Evolutionary conservation across 73 alveolate species (phyloP), one percentile per base, ranked within the genome.

Genomic region (Stentor coeruleus): DNA sequence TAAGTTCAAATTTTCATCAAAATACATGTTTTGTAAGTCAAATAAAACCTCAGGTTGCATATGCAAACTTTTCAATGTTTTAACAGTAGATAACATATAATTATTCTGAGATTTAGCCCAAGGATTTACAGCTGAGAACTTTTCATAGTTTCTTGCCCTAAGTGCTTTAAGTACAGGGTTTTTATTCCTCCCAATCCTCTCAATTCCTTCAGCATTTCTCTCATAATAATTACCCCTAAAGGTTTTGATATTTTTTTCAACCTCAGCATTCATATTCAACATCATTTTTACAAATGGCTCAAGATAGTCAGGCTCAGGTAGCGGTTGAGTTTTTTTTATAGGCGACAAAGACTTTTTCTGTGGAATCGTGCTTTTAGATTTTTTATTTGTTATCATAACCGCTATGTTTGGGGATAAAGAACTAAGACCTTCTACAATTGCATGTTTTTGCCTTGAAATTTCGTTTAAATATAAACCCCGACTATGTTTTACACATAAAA

Each of bases 91-190:
- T 31, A 66, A 33, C 20, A 33, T 31, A 33, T 20, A 1, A 20
- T 57, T 31, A 20, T 57, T n/a, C 1, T 66, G 37, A 14, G n/a
- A 20, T 1, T 20, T 40, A 28, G n/a, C 37, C 37, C n/a, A 31
- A 26, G 79, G 79, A 33, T 66, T 66, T 11, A 66, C 79, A 26
- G 79, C 40, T 20, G 79, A 31, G 37, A 20, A 66, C 33, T 66
- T 66, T 33, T 66, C 79, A 33, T 66, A 66, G 37, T 66, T 66
- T 31, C 79, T 66, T 66, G 79, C 79, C 14, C 79, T 20, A 11
- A 66, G n/a, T 20, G 79, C 79, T 66, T 66, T 66, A 1, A 31
- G 11, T 37, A 20, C 40, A 26, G 79, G 37, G 11, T 20, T 33
- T 20, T 33, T 20, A 20, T 66, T 31, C 33, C 37, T 20, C 33